phyloP scores from a whole-genome alignment of 371 early-diverging fungal genomes.

The Syncephalastrum racemosum region DNA sequence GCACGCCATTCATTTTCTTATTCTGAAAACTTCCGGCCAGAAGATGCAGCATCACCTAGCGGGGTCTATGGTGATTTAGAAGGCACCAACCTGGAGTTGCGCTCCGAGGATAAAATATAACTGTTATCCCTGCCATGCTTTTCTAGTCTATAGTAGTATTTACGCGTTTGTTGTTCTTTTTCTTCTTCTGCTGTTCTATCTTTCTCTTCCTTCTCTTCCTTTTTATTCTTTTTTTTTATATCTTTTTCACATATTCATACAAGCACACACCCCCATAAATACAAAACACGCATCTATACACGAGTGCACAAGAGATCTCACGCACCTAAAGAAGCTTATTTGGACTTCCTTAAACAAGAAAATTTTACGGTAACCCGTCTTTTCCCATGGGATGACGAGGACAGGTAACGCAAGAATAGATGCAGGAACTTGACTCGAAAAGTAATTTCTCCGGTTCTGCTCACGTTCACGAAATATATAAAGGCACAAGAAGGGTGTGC shows the following conservation, averaged over 20 bases:
- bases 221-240: background rate
- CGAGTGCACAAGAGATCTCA: no score
- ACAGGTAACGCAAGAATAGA: no score
- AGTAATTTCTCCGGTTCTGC: no score
- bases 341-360: no score
- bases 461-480: no score
- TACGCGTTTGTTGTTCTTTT: background rate
- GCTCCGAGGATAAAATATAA: constrained; percentile 23
- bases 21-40: constrained; percentile 72
- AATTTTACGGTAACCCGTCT: no score
- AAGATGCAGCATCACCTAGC: constrained; percentile 20
- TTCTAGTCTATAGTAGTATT: background rate
- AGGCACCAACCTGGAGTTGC: constrained; percentile 28
- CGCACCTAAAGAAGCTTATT: no score
- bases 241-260: background rate
- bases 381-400: no score
- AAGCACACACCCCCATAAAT: no score
- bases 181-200: background rate
- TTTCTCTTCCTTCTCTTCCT: background rate
- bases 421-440: no score
- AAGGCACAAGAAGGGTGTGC: no score
- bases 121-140: background rate
- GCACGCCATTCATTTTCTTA: constrained; percentile 63
- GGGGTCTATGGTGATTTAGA: constrained; percentile 31
- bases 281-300: no score